Percentiles rank a stretch among this genome's conserved stretches.
Evolutionary conservation across 306 rosid genomes (phyloP).

Genomic region (Styphnolobium japonicum): DNA sequence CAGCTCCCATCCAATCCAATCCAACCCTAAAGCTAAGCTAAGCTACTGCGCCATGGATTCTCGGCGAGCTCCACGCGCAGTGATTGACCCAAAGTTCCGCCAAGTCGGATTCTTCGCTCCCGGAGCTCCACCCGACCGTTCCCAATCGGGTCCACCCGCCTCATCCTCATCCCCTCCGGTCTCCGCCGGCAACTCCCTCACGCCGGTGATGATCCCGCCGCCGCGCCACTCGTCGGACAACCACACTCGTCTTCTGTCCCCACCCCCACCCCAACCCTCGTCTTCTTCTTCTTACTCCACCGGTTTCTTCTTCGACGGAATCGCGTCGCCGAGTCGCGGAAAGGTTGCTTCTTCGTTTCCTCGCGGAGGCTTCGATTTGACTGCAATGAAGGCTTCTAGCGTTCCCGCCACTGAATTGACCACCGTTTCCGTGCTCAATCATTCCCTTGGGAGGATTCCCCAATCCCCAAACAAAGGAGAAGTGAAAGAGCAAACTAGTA

Average conservation of each 20-base stretch:
- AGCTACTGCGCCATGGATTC: no score
- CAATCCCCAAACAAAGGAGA: conserved; percentile 29
- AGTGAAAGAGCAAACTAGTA: conserved; percentile 35
- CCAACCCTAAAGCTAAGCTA: no score
- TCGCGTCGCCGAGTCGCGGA: conserved; percentile 36
- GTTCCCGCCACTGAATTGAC: conserved; percentile 62
- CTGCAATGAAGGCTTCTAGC: conserved; percentile 47
- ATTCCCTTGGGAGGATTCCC: conserved; percentile 32
- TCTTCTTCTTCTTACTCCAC: conserved; percentile 45
- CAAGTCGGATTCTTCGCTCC: conserved; percentile 86
- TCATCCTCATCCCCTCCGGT: conserved; percentile 27
- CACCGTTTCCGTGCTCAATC: conserved; percentile 53
- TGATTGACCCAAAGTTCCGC: conserved; percentile 77
- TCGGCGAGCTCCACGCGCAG: conserved; percentile 67
- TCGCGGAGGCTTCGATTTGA: conserved; percentile 55
- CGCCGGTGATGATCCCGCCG: conserved; percentile 90
- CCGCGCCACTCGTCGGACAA: conserved; percentile 66
- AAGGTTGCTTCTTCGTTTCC: conserved; percentile 54
- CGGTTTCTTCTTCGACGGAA: conserved; percentile 26
- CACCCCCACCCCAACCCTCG: conserved; percentile 28
- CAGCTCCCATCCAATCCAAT: no score
- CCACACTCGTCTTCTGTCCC: conserved; percentile 33
- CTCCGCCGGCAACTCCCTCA: conserved; percentile 46
- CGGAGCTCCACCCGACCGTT: conserved; percentile 42
- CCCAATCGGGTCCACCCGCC: conserved; percentile 40